phyloP scores from a whole-genome alignment of 1,284 basidiomycete genomes.

The Sporisorium sorghi region DNA sequence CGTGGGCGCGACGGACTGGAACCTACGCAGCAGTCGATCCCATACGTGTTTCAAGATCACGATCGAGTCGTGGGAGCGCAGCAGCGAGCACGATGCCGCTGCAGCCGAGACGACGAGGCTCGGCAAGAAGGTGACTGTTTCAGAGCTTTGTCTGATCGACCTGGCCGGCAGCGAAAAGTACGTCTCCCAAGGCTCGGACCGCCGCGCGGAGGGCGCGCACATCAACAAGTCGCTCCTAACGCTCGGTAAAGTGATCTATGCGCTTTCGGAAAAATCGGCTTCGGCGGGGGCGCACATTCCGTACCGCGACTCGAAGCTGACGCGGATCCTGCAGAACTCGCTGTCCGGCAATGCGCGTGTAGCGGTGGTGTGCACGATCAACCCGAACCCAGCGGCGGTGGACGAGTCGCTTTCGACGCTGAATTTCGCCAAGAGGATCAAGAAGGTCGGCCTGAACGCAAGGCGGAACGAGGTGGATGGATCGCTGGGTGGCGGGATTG shows the following conservation, averaged over 20 bases:
- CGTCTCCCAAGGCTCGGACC: conserved; percentile 69
- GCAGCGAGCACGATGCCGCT: conserved; percentile 21
- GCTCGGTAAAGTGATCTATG: conserved; percentile 67
- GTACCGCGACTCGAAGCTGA: conserved; percentile 92
- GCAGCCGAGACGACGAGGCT: neutral
- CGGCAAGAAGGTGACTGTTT: conserved; percentile 60
- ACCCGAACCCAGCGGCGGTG: conserved; percentile 71
- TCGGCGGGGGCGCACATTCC: conserved; percentile 77
- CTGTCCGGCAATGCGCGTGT: conserved; percentile 93
- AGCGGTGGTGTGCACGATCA: conserved; percentile 92
- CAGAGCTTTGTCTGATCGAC: conserved; percentile 83
- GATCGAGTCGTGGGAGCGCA: conserved; percentile 60
- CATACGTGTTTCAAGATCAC: conserved; percentile 79
- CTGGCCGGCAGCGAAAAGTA: conserved; percentile 95
- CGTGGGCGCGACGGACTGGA: conserved; percentile 97
- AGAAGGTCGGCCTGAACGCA: conserved; percentile 82
- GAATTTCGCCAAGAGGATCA: conserved; percentile 87
- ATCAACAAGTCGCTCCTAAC: conserved; percentile 73
- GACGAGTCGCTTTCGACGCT: conserved; percentile 85
- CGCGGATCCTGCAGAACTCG: conserved; percentile 92
- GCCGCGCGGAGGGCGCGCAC: conserved; percentile 70
- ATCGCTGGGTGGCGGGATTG: conserved; percentile 24
- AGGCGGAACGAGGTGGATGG: conserved; percentile 85
- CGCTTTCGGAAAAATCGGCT: conserved; percentile 54
- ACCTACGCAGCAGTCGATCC: conserved; percentile 88